Percentiles rank a stretch among this genome's conserved stretches.
Evolutionary conservation across 2,329 filamentous ascomycete species (phyloP).

Genomic region (Diaporthe humulicola): DNA sequence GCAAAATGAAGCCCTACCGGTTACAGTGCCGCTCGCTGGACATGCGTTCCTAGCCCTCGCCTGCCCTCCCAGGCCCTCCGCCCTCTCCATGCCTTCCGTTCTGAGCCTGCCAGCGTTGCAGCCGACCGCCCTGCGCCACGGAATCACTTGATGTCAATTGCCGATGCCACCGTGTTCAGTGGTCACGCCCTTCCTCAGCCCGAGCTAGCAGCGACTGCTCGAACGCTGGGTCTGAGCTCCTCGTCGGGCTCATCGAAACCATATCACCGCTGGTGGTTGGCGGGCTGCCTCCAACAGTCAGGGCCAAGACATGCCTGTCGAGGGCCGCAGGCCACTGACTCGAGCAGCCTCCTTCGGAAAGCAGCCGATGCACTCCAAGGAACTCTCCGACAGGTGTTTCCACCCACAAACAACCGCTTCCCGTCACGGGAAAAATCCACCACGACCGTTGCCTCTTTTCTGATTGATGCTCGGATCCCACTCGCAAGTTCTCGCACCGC

Average conservation of each 20-base stretch:
- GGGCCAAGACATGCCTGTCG: slow-evolving; percentile 20
- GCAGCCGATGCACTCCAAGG: slow-evolving; percentile 27
- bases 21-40: slow-evolving; percentile 17
- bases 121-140: slow-evolving; percentile 1
- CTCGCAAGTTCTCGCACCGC: background rate
- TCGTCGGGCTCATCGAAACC: background rate
- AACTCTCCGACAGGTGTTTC: slow-evolving; percentile 12
- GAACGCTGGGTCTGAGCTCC: slow-evolving; percentile 30
- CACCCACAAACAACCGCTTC: background rate
- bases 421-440: slow-evolving; percentile 3
- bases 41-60: slow-evolving; percentile 22
- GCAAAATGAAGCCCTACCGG: slow-evolving; percentile 21
- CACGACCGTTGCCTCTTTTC: background rate
- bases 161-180: slow-evolving; percentile 22
- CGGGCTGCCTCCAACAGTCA: slow-evolving; percentile 9
- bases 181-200: slow-evolving; percentile 16
- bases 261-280: background rate
- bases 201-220: slow-evolving; percentile 1
- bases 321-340: slow-evolving; percentile 3
- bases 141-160: slow-evolving; percentile 25
- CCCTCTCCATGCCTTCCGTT: background rate
- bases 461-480: background rate
- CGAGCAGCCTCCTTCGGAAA: slow-evolving; percentile 22
- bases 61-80: background rate
- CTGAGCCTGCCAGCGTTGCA: slow-evolving; percentile 29